Percentiles rank a stretch among this genome's conserved stretches.
phyloP scores from a whole-genome alignment of 208 protist genomes.

The Wallacemonas sp. region DNA sequence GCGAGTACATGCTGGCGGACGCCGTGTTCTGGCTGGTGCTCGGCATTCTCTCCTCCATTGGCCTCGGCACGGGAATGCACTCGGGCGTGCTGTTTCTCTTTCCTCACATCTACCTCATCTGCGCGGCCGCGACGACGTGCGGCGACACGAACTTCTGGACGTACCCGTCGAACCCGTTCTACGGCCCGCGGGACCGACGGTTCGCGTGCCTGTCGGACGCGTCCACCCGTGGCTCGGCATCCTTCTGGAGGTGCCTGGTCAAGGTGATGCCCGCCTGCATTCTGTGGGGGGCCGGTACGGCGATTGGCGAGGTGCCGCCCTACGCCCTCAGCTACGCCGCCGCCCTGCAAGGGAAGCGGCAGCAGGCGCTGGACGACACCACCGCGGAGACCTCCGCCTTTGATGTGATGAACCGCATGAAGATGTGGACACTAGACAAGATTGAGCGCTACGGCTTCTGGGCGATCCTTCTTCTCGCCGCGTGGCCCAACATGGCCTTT shows the following conservation, averaged over 20 bases:
- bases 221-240: constrained; percentile 13
- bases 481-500: constrained; percentile 97
- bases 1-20: constrained; percentile 78
- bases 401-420: constrained; percentile 78
- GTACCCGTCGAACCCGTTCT: constrained; percentile 85
- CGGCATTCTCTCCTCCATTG: constrained; percentile 91
- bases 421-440: constrained; percentile 75
- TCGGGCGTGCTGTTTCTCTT: constrained; percentile 95
- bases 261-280: constrained; percentile 87
- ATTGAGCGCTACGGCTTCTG: constrained; percentile 92
- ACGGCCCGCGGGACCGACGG: constrained; percentile 66
- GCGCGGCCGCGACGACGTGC: constrained; percentile 84
- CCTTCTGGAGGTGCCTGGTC: constrained; percentile 46
- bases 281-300: constrained; percentile 95
- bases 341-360: constrained; percentile 51
- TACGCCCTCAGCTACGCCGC: constrained; percentile 95
- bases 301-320: constrained; percentile 97
- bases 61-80: constrained; percentile 95
- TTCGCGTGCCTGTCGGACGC: constrained; percentile 58
- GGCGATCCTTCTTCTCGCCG: constrained; percentile 92
- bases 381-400: constrained; percentile 24
- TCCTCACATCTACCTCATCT: constrained; percentile 94
- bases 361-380: constrained; percentile 26
- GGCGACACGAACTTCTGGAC: constrained; percentile 87
- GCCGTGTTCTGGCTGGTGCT: constrained; percentile 91